Percentiles rank a stretch among this genome's conserved stretches.
Conservation (phyloP, 108 stramenopile genomes). For the Nitzschia palea region DNA sequence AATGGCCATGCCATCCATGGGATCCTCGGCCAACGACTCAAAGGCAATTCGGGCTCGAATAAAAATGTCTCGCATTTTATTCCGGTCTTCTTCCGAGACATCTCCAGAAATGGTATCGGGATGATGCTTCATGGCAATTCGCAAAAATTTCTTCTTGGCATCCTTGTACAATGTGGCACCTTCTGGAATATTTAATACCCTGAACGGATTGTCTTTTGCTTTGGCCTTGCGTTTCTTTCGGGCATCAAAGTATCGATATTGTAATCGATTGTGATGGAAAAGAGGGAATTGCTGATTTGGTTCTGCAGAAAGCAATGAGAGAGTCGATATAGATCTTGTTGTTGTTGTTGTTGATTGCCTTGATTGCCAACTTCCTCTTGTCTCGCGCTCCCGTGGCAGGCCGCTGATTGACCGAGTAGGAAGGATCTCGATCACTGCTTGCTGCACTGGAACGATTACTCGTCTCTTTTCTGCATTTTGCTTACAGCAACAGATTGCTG, state of each 20-base stretch:
- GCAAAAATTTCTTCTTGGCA: constrained; percentile 75
- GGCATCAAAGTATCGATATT: constrained; percentile 21
- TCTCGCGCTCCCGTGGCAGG: too few relatives aligned
- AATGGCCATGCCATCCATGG: constrained; percentile 47
- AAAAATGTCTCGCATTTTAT: constrained; percentile 59
- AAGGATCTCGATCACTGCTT: too few relatives aligned
- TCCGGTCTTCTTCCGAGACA: constrained; percentile 25
- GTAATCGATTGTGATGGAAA: constrained; percentile 4
- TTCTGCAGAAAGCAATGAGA: too few relatives aligned
- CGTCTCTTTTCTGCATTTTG: too few relatives aligned
- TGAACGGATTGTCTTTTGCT: constrained; percentile 46
- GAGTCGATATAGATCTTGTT: too few relatives aligned
- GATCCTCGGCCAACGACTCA: constrained; percentile 65
- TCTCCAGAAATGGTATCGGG: constrained; percentile 53
- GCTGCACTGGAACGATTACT: too few relatives aligned
- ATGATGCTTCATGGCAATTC: constrained; percentile 86
- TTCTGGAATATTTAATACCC: constrained; percentile 44
- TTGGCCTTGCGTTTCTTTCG: constrained; percentile 14
- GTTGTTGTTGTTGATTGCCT: too few relatives aligned
- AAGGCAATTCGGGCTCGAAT: constrained; percentile 69
- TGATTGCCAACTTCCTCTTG: too few relatives aligned
- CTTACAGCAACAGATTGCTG: too few relatives aligned
- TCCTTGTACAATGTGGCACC: constrained; percentile 42
- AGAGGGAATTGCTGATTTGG: neutral
- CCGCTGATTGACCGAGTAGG: too few relatives aligned